phyloP scores from a whole-genome alignment of 306 rosid genomes.

The Ceratonia siliqua region DNA sequence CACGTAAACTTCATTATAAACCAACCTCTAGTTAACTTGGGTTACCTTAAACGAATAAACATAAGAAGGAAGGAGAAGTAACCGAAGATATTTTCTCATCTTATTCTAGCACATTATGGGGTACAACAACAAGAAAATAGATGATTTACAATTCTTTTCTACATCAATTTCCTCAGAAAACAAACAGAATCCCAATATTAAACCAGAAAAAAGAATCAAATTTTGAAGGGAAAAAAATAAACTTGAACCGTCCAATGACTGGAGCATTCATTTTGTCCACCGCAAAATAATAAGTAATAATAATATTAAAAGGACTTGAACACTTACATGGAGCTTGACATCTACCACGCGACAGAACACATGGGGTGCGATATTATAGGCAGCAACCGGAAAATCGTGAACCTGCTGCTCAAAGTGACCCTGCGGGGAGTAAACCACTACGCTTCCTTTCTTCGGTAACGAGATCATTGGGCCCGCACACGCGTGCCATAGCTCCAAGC shows the following conservation, averaged over 20 bases:
- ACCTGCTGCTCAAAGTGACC: constrained; percentile 81
- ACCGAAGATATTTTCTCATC: neutral
- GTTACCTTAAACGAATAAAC: neutral
- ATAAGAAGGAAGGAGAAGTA: neutral
- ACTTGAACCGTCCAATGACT: neutral
- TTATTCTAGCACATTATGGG: constrained; percentile 12
- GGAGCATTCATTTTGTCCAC: constrained; percentile 3
- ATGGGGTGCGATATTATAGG: constrained; percentile 75
- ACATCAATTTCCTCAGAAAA: constrained; percentile 19
- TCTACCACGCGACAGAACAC: constrained; percentile 91
- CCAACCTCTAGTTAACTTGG: neutral
- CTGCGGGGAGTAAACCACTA: constrained; percentile 88
- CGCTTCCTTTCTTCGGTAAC: constrained; percentile 80
- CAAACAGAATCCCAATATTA: constrained; percentile 29
- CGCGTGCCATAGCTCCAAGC: constrained; percentile 98
- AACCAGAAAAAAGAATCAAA: constrained; percentile 25
- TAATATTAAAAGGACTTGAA: neutral
- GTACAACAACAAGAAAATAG: neutral
- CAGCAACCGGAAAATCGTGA: constrained; percentile 67
- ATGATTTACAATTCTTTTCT: neutral
- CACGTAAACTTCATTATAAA: constrained; percentile 23
- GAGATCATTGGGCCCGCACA: constrained; percentile 97
- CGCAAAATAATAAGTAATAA: neutral
- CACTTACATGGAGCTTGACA: constrained; percentile 87
- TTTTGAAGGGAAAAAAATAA: neutral